A percentile compares a stretch with the other conserved stretches of the same genome.
Conservation (phyloP, 257 asterid genomes). For the Leonotis leonurus region DNA sequence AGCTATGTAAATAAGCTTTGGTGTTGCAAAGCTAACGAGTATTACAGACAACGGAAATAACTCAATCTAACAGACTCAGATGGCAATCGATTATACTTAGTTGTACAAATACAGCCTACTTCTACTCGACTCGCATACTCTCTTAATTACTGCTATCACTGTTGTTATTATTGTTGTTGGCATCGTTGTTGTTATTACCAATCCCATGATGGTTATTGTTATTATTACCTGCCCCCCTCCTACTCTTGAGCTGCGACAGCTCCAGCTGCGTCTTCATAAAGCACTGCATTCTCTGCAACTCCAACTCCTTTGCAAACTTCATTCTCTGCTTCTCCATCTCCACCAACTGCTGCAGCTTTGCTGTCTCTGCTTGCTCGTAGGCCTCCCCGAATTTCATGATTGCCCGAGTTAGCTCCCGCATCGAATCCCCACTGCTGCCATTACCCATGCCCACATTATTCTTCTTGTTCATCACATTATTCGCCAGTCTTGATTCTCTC, state of each 20-base stretch:
- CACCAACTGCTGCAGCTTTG: constrained; percentile 70
- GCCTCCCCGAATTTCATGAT: constrained; percentile 75
- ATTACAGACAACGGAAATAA: neutral
- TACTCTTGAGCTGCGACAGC: constrained; percentile 51
- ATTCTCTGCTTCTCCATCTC: constrained; percentile 96
- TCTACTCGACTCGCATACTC: constrained; percentile 16
- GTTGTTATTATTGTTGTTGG: constrained; percentile 17
- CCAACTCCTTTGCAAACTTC: constrained; percentile 81
- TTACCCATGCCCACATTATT: constrained; percentile 16
- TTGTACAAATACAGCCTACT: constrained; percentile 35
- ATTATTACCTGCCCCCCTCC: constrained; percentile 34
- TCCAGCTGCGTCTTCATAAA: constrained; percentile 80
- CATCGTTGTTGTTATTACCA: constrained; percentile 10
- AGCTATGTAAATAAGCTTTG: neutral
- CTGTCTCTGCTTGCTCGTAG: constrained; percentile 70
- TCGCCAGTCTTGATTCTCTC: constrained; percentile 12
- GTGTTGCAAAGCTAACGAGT: neutral
- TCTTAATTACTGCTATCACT: constrained; percentile 57
- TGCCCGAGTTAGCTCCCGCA: constrained; percentile 56
- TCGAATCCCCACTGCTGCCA: constrained; percentile 33
- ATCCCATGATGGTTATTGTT: constrained; percentile 22
- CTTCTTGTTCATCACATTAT: constrained; percentile 18
- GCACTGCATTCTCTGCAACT: constrained; percentile 87
- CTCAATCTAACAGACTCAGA: neutral
- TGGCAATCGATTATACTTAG: neutral